phyloP scores from a whole-genome alignment of 176 grass and related monocot genomes.

The Luzula sylvatica region DNA sequence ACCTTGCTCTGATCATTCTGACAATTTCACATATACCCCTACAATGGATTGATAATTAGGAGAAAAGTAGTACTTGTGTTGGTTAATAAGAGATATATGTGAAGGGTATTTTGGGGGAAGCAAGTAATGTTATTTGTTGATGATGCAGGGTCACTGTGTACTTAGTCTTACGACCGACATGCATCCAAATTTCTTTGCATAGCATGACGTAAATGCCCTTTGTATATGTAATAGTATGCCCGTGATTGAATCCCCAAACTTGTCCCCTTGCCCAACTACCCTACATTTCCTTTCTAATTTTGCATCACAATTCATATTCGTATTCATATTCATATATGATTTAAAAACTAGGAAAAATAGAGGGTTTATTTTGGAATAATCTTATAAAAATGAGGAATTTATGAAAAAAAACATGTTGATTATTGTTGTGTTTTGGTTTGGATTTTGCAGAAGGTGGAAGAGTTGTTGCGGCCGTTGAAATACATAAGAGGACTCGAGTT shows the following conservation, averaged over 20 bases:
- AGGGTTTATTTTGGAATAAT: too few species aligned
- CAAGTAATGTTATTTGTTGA: neutral
- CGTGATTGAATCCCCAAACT: constrained; percentile 30
- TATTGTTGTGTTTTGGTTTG: neutral
- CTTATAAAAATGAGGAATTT: too few species aligned
- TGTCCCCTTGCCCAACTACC: constrained; percentile 41
- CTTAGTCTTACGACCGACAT: constrained; percentile 9
- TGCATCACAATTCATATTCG: constrained; percentile 7
- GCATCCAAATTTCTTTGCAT: constrained; percentile 7
- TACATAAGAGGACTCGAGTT: constrained; percentile 77
- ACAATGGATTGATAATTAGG: neutral
- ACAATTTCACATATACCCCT: neutral
- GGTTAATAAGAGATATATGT: neutral
- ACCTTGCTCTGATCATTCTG: constrained; percentile 17
- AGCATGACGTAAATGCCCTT: constrained; percentile 65
- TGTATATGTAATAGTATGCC: constrained; percentile 40
- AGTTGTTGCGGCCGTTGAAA: constrained; percentile 44
- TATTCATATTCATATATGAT: too few species aligned
- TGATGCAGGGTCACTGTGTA: neutral
- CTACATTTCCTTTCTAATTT: constrained; percentile 27
- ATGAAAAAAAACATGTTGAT: too few species aligned
- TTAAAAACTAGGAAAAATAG: too few species aligned
- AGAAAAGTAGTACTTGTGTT: neutral
- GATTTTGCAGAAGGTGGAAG: constrained; percentile 8
- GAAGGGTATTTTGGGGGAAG: neutral